phyloP scores from a whole-genome alignment of 768 basidiomycete species.

The Amanita exitialis region DNA sequence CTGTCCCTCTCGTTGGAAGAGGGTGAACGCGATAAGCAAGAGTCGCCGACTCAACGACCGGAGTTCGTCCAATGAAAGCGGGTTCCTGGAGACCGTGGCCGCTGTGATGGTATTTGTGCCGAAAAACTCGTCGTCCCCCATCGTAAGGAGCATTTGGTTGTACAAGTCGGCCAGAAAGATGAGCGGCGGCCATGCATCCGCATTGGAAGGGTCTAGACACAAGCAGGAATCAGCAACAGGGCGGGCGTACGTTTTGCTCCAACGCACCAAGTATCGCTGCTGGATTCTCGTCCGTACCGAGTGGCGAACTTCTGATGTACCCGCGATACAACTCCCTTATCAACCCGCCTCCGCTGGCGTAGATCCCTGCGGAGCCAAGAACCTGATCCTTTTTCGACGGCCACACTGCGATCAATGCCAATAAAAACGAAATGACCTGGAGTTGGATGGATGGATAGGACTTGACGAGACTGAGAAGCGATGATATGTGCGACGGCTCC shows the following conservation, averaged over 20 bases:
- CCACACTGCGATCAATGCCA: slow-evolving; percentile 52
- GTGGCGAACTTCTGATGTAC: slow-evolving; percentile 46
- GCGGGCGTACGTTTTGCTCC: background rate
- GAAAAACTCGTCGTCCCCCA: slow-evolving; percentile 98
- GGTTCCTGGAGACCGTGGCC: slow-evolving; percentile 43
- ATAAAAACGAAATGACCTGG: slow-evolving; percentile 46
- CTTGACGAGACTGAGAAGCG: slow-evolving; percentile 38
- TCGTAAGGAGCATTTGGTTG: slow-evolving; percentile 73
- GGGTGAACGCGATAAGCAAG: slow-evolving; percentile 73
- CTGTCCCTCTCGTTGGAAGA: slow-evolving; percentile 42
- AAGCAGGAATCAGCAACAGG: background rate
- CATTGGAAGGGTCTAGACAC: slow-evolving; percentile 32
- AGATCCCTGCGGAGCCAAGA: slow-evolving; percentile 39
- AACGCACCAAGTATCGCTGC: slow-evolving; percentile 15
- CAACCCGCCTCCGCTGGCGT: slow-evolving; percentile 47
- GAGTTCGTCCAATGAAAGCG: slow-evolving; percentile 77
- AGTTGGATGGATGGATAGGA: slow-evolving; percentile 27
- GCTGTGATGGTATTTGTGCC: slow-evolving; percentile 22
- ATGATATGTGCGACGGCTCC: slow-evolving; percentile 38
- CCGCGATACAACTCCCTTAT: slow-evolving; percentile 69
- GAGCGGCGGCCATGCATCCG: slow-evolving; percentile 52
- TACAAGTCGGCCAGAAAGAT: slow-evolving; percentile 78
- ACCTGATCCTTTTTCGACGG: slow-evolving; percentile 47
- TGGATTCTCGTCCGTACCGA: slow-evolving; percentile 47
- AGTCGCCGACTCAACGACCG: slow-evolving; percentile 64